Evolutionary conservation across 2,329 filamentous ascomycete species (phyloP).

Genomic region (Amphichorda felina): DNA sequence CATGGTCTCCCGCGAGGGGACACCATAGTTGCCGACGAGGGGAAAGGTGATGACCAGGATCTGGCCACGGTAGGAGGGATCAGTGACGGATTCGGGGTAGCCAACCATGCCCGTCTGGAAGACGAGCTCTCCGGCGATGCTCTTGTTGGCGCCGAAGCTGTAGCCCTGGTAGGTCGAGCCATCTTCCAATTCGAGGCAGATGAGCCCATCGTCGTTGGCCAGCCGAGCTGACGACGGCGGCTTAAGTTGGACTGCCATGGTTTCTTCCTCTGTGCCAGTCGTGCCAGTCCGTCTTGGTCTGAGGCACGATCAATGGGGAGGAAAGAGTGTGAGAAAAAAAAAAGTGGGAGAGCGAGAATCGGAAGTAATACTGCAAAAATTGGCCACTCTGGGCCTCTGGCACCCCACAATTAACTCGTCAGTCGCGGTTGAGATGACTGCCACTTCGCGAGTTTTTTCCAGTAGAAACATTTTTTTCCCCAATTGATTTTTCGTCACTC

Average conservation of each 20-base stretch:
- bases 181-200: conserved; percentile 89
- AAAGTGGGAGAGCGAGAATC: no score
- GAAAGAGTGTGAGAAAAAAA: no score
- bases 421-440: no score
- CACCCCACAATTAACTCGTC: no score
- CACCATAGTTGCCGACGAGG: conserved; percentile 93
- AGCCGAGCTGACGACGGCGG: conserved; percentile 52
- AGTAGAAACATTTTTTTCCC: no score
- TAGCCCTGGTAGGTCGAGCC: conserved; percentile 84
- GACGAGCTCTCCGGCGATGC: conserved; percentile 90
- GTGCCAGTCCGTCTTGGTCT: background rate
- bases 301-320: conserved; percentile 2
- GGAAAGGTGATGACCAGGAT: conserved; percentile 96
- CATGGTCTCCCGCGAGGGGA: conserved; percentile 74
- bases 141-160: conserved; percentile 93
- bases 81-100: conserved; percentile 87
- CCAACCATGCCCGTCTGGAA: conserved; percentile 99
- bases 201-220: conserved; percentile 44
- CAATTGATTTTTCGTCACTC: no score
- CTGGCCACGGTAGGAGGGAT: conserved; percentile 81
- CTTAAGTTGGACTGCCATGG: conserved; percentile 22
- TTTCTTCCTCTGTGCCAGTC: conserved; percentile 5
- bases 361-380: no score
- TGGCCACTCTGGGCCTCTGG: no score
- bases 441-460: no score